Evolutionary conservation across 2,329 filamentous ascomycete species (phyloP).

Genomic region (Ceratocystis cubensis): DNA sequence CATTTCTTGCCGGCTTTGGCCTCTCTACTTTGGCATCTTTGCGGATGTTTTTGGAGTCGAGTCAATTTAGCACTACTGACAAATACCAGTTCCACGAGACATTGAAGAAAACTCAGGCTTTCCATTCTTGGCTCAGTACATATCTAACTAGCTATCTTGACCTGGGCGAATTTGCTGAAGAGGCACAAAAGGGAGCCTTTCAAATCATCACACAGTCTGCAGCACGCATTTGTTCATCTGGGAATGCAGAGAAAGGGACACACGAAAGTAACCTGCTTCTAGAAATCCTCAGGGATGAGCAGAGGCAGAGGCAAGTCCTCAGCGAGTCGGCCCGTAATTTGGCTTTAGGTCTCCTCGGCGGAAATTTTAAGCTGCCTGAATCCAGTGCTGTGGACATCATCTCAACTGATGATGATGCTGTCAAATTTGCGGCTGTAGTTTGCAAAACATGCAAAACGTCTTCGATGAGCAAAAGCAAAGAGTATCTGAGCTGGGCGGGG

Average conservation of each 20-base stretch:
- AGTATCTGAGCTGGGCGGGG: slow-evolving; percentile 76
- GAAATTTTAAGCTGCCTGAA: slow-evolving; percentile 51
- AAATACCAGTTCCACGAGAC: slow-evolving; percentile 71
- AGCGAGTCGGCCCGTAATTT: slow-evolving; percentile 56
- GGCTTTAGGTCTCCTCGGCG: slow-evolving; percentile 61
- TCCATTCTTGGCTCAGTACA: slow-evolving; percentile 65
- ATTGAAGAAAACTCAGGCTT: slow-evolving; percentile 59
- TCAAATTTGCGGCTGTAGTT: slow-evolving; percentile 50
- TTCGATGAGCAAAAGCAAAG: slow-evolving; percentile 48
- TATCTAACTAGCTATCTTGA: slow-evolving; percentile 51
- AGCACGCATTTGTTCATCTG: slow-evolving; percentile 51
- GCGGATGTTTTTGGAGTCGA: slow-evolving; percentile 59
- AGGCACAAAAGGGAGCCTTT: slow-evolving; percentile 43
- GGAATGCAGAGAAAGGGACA: slow-evolving; percentile 55
- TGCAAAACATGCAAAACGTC: slow-evolving; percentile 64
- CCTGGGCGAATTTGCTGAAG: slow-evolving; percentile 39
- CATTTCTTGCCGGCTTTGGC: slow-evolving; percentile 69
- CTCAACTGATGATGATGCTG: slow-evolving; percentile 51
- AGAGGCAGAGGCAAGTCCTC: slow-evolving; percentile 49
- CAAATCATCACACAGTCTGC: slow-evolving; percentile 56
- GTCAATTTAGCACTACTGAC: slow-evolving; percentile 68
- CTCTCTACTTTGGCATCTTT: slow-evolving; percentile 70
- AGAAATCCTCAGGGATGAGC: slow-evolving; percentile 66
- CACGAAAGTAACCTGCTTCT: slow-evolving; percentile 69
- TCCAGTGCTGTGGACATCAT: slow-evolving; percentile 47